Evolutionary conservation across 2,329 filamentous ascomycete species (phyloP).

Genomic region (Diaporthe aspalathi): DNA sequence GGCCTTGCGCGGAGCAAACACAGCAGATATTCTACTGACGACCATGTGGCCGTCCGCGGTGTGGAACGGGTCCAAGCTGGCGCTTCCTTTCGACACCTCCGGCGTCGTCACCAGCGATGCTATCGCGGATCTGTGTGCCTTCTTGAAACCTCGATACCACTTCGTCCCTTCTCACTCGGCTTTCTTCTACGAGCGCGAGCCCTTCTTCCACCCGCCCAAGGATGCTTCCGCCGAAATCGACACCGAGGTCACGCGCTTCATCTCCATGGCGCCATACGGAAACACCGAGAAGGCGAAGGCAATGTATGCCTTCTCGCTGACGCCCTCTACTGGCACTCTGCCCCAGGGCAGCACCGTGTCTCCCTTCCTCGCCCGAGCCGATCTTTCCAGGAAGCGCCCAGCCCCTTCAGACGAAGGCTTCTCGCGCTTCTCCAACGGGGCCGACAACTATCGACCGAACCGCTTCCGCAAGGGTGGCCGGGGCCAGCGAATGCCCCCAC

Average conservation of each 20-base stretch:
- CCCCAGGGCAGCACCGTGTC: constrained; percentile 80
- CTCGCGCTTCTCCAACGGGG: constrained; percentile 61
- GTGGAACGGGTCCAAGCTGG: constrained; percentile 73
- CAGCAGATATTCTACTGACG: constrained; percentile 88
- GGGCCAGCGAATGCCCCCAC: constrained; percentile 64
- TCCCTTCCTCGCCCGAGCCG: constrained; percentile 67
- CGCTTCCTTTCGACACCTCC: constrained; percentile 64
- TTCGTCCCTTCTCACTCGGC: constrained; percentile 74
- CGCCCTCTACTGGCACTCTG: constrained; percentile 68
- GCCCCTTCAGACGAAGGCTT: constrained; percentile 57
- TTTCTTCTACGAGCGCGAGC: constrained; percentile 90
- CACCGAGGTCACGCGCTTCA: constrained; percentile 83
- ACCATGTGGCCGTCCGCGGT: constrained; percentile 85
- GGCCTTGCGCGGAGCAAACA: constrained; percentile 78
- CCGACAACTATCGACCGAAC: constrained; percentile 51
- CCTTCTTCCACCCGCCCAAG: constrained; percentile 78
- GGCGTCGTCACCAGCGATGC: constrained; percentile 69
- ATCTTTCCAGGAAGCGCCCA: constrained; percentile 67
- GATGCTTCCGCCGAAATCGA: constrained; percentile 45
- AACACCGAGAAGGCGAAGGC: constrained; percentile 83
- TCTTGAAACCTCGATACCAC: constrained; percentile 92
- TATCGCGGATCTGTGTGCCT: constrained; percentile 81
- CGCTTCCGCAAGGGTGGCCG: constrained; percentile 59
- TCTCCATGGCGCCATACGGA: constrained; percentile 84
- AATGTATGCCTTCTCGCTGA: constrained; percentile 81